Evolutionary conservation across 2,329 filamentous ascomycete genomes (phyloP), one percentile per base, ranked within the genome.

Genomic region (Diaporthe velutina): DNA sequence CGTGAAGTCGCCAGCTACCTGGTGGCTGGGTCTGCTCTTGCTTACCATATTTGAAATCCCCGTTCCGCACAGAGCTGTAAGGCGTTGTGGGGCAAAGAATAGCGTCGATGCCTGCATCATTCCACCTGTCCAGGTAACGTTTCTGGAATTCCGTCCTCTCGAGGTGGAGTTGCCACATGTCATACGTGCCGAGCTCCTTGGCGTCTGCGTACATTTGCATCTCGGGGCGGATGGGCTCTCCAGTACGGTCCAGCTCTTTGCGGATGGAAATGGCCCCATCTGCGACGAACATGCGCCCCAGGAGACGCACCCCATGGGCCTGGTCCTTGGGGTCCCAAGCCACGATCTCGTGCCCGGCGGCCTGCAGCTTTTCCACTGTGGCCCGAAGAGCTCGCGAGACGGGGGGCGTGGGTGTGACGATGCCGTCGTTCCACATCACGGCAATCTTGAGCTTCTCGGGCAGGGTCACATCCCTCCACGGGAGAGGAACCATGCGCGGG

Each of bases 341-440:
- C 2, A 91, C 79, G 0, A 93, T 75, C 8, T 89, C 86, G 77
- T 91, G 85, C 1, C 88, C 88, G 0, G 86, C 84, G 0, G 79
- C 81, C 52, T 82, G 78, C 19, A 92, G 83, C 66, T 81, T 85
- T 3, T 83, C 81, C 0, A 84, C 85, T 0, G 89, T 82, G 8
- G 84, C 80, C 3, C 83, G 80, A 13, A 94, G 80, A 1, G 90
- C 92, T 8, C 91, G 86, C 0, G 85, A 82, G 4, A 94, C 86
- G 0, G 93, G 93, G 3, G 93, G 92, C 70, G 93, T 93, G 0
- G 93, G 93, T 8, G 82, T 85, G 6, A 93, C 92, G 67, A 91
- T 85, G 13, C 88, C 90, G 79, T 94, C 93, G 80, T 92, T 85
- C 88, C 89, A 91, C 82, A 94, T 85, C 42, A 94, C 88, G 6